Base-by-base conservation (phyloP, 2,329 filamentous ascomycete species). In the Fusarium decemcellulare region DNA sequence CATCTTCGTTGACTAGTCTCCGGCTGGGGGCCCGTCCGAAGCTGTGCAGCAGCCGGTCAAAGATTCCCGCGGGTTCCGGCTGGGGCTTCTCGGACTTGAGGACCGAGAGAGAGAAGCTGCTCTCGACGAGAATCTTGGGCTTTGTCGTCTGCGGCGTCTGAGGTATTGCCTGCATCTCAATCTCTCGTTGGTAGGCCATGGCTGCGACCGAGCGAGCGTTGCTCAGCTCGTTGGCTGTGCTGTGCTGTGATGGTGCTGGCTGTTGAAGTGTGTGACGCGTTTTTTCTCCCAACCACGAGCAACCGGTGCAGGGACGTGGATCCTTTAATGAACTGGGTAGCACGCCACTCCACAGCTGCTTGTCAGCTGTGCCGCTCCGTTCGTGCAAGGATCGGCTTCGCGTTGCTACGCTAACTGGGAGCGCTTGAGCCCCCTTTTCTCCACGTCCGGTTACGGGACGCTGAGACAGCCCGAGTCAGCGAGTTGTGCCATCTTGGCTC, bases 161-260 rank as follows among this genome's bases (percentile, higher is more conserved):
- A 16, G 48, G 37, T 3, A 53, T 59, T 11, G 68, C 60, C 47
- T 68, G 60, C 68, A 70, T 70, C 57, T 71, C 64, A 27, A 69
- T 47, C 36, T 66, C 68, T n/a, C 60, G 57, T 11, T 65, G 64
- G 50, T 71, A 70, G n/a, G 61, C 57, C 68, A 69, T 84, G 67
- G 40, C 15, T 40, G 23, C 6, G 29, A 16, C 12, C 48, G 27
- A 36, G 29, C 36, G 53, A 37, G 37, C 27, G 39, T 14, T 43
- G 51, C 50, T 54, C 51, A 54, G 18, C 37, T 43, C 51, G 40
- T 12, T 37, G 32, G 30, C 40, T 55, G 29, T 55, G 39, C 52
- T 46, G 37, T 29, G 6, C 15, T 5, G 5, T 27, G 23, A 29
- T n/a, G 15, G 37, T 40, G 6, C 32, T 8, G 32, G 32, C 12